Percentiles rank a stretch among this genome's conserved stretches.
Evolutionary conservation across 2,329 filamentous ascomycete species (phyloP).

Genomic region (Cordyceps javanica): DNA sequence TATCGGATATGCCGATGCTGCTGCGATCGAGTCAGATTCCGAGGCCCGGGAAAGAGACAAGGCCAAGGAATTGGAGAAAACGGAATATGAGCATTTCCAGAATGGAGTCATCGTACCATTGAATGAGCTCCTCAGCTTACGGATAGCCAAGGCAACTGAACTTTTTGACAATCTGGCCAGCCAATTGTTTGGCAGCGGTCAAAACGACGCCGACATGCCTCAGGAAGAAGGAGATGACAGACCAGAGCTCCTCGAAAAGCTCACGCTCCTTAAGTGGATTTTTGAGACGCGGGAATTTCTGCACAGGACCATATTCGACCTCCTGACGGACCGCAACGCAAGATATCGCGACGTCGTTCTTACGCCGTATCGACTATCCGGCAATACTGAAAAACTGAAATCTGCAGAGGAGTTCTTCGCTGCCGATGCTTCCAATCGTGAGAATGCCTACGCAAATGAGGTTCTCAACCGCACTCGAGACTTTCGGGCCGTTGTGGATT

Average conservation of each 20-base stretch:
- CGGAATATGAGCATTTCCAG: constrained; percentile 80
- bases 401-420: constrained; percentile 78
- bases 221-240: constrained; percentile 95
- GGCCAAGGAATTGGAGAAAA: constrained; percentile 67
- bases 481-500: constrained; percentile 73
- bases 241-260: constrained; percentile 87
- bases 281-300: constrained; percentile 89
- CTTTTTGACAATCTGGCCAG: constrained; percentile 72
- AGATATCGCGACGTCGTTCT: constrained; percentile 81
- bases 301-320: constrained; percentile 77
- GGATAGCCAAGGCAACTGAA: constrained; percentile 65
- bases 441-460: constrained; percentile 64
- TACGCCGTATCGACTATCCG: constrained; percentile 68
- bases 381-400: constrained; percentile 71
- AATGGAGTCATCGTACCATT: constrained; percentile 75
- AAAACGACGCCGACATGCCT: constrained; percentile 67
- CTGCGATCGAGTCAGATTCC: constrained; percentile 71
- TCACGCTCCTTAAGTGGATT: constrained; percentile 93
- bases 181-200: constrained; percentile 61
- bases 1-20: constrained; percentile 78
- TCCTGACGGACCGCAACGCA: constrained; percentile 78
- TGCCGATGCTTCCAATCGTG: constrained; percentile 68
- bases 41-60: constrained; percentile 62
- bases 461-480: constrained; percentile 66
- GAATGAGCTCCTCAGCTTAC: constrained; percentile 70